Percentiles rank a stretch among this genome's conserved stretches.
Conservation (phyloP, 1,139 yeast genomes). For the Pichiaceae sp. region DNA sequence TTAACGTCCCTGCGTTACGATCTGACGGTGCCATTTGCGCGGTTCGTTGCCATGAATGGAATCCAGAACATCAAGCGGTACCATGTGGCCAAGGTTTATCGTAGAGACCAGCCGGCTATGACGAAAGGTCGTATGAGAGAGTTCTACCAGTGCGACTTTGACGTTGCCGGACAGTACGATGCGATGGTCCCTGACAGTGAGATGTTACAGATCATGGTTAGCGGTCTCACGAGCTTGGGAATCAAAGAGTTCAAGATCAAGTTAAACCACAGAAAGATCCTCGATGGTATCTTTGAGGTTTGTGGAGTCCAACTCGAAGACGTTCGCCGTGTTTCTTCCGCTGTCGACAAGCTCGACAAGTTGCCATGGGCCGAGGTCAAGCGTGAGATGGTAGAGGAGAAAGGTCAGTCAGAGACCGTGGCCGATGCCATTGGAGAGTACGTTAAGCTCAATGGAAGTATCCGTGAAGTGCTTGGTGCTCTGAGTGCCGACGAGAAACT, state of each 20-base stretch:
- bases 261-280: slow-evolving; percentile 86
- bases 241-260: slow-evolving; percentile 84
- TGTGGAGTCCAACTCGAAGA: slow-evolving; percentile 94
- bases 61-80: slow-evolving; percentile 83
- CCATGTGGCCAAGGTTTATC: slow-evolving; percentile 95
- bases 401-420: slow-evolving; percentile 80
- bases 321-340: slow-evolving; percentile 85
- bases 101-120: slow-evolving; percentile 99
- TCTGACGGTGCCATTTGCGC: slow-evolving; percentile 94
- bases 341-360: slow-evolving; percentile 94
- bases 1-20: slow-evolving; percentile 91
- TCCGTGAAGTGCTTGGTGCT: slow-evolving; percentile 54
- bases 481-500: slow-evolving; percentile 53
- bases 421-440: slow-evolving; percentile 91
- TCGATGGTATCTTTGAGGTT: slow-evolving; percentile 91
- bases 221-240: slow-evolving; percentile 77
- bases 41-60: slow-evolving; percentile 93
- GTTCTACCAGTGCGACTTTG: slow-evolving; percentile 97
- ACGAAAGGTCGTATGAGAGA: slow-evolving; percentile 99
- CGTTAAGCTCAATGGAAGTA: slow-evolving; percentile 74
- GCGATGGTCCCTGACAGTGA: slow-evolving; percentile 96
- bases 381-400: slow-evolving; percentile 85
- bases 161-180: slow-evolving; percentile 87
- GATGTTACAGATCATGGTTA: slow-evolving; percentile 68
- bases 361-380: slow-evolving; percentile 91